Conservation (phyloP, 2,329 filamentous ascomycete genomes). For the Leptographium procerum region DNA sequence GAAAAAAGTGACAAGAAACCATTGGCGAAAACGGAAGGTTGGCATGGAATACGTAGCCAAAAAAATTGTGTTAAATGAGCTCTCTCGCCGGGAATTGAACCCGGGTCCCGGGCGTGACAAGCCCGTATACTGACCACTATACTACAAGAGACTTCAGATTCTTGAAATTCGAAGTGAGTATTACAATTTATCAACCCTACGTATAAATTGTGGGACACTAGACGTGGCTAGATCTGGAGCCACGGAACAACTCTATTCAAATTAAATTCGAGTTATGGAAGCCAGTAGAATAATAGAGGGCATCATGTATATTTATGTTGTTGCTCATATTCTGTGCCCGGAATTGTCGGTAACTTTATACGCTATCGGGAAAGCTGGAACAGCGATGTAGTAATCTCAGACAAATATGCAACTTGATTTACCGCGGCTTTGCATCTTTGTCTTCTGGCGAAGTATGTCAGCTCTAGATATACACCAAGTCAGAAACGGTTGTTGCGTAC, state of each 20-base stretch:
- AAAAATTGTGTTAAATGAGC: background rate
- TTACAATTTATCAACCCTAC: background rate
- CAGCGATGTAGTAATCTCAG: background rate
- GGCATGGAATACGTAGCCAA: background rate
- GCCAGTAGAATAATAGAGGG: too few relatives aligned
- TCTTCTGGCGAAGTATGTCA: background rate
- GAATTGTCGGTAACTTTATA: too few relatives aligned
- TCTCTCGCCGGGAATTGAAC: conserved; percentile 13
- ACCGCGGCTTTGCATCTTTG: background rate
- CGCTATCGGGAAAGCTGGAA: background rate
- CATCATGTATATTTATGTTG: too few relatives aligned
- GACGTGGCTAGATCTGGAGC: too few relatives aligned
- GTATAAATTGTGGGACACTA: background rate
- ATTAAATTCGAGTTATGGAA: too few relatives aligned
- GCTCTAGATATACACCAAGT: background rate
- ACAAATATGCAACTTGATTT: too few relatives aligned
- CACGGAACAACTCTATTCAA: too few relatives aligned
- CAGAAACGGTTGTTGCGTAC: background rate
- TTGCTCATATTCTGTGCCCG: too few relatives aligned
- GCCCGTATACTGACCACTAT: conserved; percentile 14
- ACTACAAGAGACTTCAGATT: conserved; percentile 9
- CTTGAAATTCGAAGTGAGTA: background rate
- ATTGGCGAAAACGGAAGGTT: too few relatives aligned
- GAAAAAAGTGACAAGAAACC: background rate
- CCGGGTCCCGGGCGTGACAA: conserved; percentile 13